phyloP scores from a whole-genome alignment of 306 rosid genomes.

The Trichosanthes truncata region DNA sequence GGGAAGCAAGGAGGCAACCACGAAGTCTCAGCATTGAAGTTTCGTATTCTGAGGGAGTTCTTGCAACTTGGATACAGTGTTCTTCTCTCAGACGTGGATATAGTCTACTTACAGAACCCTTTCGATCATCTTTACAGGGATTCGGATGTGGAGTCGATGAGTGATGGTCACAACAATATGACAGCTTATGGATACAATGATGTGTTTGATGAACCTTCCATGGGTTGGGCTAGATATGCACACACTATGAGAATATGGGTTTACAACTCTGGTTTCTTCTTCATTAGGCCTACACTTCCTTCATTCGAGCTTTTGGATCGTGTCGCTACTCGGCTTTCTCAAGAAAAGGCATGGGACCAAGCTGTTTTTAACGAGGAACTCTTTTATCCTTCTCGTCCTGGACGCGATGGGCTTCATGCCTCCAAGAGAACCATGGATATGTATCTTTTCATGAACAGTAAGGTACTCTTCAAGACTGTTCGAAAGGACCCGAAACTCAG shows the following conservation, averaged over 20 bases:
- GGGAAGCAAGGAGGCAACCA: slow-evolving; percentile 61
- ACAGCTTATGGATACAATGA: slow-evolving; percentile 86
- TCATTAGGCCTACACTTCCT: slow-evolving; percentile 74
- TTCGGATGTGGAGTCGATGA: slow-evolving; percentile 89
- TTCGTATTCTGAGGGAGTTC: slow-evolving; percentile 74
- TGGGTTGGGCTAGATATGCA: slow-evolving; percentile 95
- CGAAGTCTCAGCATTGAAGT: slow-evolving; percentile 76
- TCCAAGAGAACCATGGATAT: slow-evolving; percentile 83
- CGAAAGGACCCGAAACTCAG: slow-evolving; percentile 54
- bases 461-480: slow-evolving; percentile 79
- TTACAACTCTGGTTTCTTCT: slow-evolving; percentile 87
- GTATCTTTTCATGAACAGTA: slow-evolving; percentile 85
- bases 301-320: slow-evolving; percentile 88
- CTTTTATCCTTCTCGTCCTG: slow-evolving; percentile 76
- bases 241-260: slow-evolving; percentile 96
- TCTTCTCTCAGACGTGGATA: slow-evolving; percentile 80
- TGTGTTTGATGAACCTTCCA: slow-evolving; percentile 76
- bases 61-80: slow-evolving; percentile 75
- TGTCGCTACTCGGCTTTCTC: slow-evolving; percentile 57
- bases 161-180: slow-evolving; percentile 71
- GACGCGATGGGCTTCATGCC: slow-evolving; percentile 72
- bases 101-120: slow-evolving; percentile 80
- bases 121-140: slow-evolving; percentile 73
- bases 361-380: slow-evolving; percentile 84
- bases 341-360: slow-evolving; percentile 72